Evolutionary conservation across 371 early-diverging fungal species (phyloP), one percentile per base, ranked within the genome.

Genomic region (Mucor lusitanicus): DNA sequence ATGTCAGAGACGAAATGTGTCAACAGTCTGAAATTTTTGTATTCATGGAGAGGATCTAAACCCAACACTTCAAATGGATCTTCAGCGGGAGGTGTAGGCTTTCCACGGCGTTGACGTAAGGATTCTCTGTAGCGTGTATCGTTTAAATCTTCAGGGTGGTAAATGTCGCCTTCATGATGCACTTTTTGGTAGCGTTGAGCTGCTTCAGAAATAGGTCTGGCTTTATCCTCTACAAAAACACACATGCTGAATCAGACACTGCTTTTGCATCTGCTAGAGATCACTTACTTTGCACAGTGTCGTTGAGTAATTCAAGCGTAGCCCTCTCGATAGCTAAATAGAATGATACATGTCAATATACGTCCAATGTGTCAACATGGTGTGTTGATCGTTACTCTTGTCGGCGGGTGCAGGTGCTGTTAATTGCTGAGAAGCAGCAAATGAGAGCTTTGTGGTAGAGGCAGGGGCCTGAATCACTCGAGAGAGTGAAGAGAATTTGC

Each of bases 1-100:
- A 92, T 87, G 27, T 91, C 91, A 15, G 94, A 88, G 44, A 95
- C 87, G 71, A 90, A 95, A 67, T 85, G 76, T 39, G 90, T 84
- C 65, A 95, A 74, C 27, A 94, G 69, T 33, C 70, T 71, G n/a
- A 75, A 79, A 72, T 93, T 91, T 81, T 93, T 92, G 79, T 91
- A 94, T 77, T 90, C 87, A 55, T 83, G 77, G 59, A 93, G 71
- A 25, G 95, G 94, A 72, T 94, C 81, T 19, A 92, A 65, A 19
- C 86, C 88, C 48, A 93, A 78, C 11, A 75, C 72, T 44, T 88
- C 80, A 69, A 91, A 92, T 6, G 89, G 85, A 69, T 92, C 92
- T 59, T 79, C 69, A 9, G 68, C 72, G 13, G 80, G 80, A 12
- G 61, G 62, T 39, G 68, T 44, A 15, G 69, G 46, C 37, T 58